Evolutionary conservation across 75 land plant species (phyloP).

Genomic region (Pinus tabuliformis): DNA sequence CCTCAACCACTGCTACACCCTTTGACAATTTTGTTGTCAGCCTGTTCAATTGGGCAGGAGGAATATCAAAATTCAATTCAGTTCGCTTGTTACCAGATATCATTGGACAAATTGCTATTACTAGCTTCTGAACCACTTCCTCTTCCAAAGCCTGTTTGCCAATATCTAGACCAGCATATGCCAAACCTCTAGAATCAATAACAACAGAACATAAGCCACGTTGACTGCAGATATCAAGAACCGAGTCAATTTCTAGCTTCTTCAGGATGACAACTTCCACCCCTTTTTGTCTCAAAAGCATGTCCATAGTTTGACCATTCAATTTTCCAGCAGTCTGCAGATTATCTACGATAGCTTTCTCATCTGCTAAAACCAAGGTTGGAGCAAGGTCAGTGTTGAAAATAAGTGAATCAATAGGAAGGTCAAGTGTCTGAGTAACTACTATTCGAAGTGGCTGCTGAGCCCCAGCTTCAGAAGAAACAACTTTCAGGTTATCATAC

Average conservation of each 20-base stretch:
- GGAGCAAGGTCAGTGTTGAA: constrained; percentile 25
- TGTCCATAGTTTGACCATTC: constrained; percentile 27
- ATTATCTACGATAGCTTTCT: constrained; percentile 19
- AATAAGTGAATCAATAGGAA: constrained; percentile 29
- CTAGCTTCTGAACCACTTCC: constrained; percentile 53
- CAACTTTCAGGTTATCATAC: constrained; percentile 24
- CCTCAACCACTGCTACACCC: constrained; percentile 44
- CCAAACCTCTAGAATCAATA: constrained; percentile 58
- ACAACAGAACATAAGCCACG: constrained; percentile 69
- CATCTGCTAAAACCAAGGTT: constrained; percentile 53
- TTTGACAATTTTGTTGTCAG: constrained; percentile 20
- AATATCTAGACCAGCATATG: constrained; percentile 27
- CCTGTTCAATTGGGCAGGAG: constrained; percentile 13
- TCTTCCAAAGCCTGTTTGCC: constrained; percentile 48
- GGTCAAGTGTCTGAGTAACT: constrained; percentile 27
- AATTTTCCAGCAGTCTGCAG: constrained; percentile 4
- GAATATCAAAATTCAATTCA: constrained; percentile 13
- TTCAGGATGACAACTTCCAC: constrained; percentile 62
- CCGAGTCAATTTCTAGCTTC: constrained; percentile 37
- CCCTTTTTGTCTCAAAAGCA: constrained; percentile 26
- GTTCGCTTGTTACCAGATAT: constrained; percentile 24
- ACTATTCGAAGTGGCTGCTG: constrained; percentile 82
- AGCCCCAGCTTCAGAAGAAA: constrained; percentile 72
- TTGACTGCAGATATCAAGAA: constrained; percentile 55
- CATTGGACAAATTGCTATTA: constrained; percentile 51